Evolutionary conservation across 2,329 filamentous ascomycete genomes (phyloP).

Genomic region (Graphiopsis chlorocephala): DNA sequence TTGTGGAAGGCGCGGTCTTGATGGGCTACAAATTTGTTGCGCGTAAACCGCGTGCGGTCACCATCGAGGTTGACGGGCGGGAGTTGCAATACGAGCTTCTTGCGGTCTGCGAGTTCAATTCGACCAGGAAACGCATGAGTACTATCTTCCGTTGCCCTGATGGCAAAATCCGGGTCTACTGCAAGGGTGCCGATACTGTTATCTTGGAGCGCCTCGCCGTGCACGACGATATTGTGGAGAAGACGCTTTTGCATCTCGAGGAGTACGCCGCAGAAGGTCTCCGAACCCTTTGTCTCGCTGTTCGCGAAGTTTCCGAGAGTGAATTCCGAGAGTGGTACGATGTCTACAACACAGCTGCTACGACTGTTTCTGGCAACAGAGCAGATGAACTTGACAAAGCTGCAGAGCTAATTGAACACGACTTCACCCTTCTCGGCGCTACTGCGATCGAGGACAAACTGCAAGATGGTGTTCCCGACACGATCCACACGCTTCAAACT

Average conservation of each 20-base stretch:
- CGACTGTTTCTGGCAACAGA: conserved; percentile 87
- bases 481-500: conserved; percentile 93
- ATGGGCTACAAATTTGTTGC: conserved; percentile 90
- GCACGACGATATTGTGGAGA: conserved; percentile 77
- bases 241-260: conserved; percentile 92
- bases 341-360: conserved; percentile 82
- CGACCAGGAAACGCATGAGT: conserved; percentile 95
- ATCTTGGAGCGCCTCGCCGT: conserved; percentile 86
- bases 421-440: conserved; percentile 86
- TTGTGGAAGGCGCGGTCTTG: conserved; percentile 83
- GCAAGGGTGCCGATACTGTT: conserved; percentile 95
- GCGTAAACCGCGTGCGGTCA: conserved; percentile 82
- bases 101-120: conserved; percentile 99
- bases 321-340: conserved; percentile 86
- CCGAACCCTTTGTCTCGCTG: conserved; percentile 88
- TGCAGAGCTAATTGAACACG: conserved; percentile 89
- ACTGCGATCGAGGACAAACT: conserved; percentile 97
- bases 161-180: conserved; percentile 89
- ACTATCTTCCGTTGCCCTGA: conserved; percentile 95
- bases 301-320: conserved; percentile 86
- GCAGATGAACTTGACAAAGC: conserved; percentile 96
- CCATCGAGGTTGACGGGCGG: conserved; percentile 71
- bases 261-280: conserved; percentile 97
- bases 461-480: conserved; percentile 96
- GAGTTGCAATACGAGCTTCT: conserved; percentile 83